These are phyloP conservation scores for Thoreauomyces humboldtii DNA, from an alignment of 192 early-diverging fungal genomes.

Conservation along the genomic window DNA sequence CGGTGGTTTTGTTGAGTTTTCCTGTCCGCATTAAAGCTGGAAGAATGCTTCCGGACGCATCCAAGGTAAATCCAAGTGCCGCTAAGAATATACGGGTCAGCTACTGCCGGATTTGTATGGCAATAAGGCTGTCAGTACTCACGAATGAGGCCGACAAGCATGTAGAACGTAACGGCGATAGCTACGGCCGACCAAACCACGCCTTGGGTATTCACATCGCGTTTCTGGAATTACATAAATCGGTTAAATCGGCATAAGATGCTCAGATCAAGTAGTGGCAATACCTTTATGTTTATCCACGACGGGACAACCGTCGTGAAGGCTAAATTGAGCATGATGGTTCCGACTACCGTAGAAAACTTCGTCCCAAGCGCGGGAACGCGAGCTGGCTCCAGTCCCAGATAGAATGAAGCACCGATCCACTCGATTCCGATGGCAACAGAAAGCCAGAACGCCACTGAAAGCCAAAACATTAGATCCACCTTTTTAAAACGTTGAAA, in stretches of 20 bases:
- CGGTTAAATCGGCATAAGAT: not conserved
- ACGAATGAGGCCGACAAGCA: slow-evolving; percentile 45
- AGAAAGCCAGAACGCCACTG: slow-evolving; percentile 44
- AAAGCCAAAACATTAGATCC: slow-evolving; percentile 1
- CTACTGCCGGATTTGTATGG: not conserved
- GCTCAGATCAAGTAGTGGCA: not conserved
- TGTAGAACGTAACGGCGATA: slow-evolving; percentile 38
- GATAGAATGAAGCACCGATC: slow-evolving; percentile 32
- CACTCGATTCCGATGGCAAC: slow-evolving; percentile 43
- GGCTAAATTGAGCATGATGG: slow-evolving; percentile 54
- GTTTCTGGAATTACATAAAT: slow-evolving; percentile 24
- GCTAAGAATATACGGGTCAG: slow-evolving; percentile 15
- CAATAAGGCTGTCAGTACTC: slow-evolving; percentile 1
- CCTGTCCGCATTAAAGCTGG: slow-evolving; percentile 26
- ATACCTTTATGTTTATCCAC: slow-evolving; percentile 60
- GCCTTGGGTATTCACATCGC: slow-evolving; percentile 48
- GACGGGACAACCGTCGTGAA: slow-evolving; percentile 51
- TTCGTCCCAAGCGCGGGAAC: slow-evolving; percentile 33
- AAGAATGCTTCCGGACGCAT: slow-evolving; percentile 36
- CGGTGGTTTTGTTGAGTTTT: slow-evolving; percentile 38
- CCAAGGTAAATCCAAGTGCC: slow-evolving; percentile 31
- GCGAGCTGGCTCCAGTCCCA: slow-evolving; percentile 11
- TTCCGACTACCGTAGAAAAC: slow-evolving; percentile 41
- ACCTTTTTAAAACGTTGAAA: not conserved
- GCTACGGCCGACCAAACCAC: slow-evolving; percentile 44